Percentiles rank a stretch among this genome's conserved stretches.
phyloP scores from a whole-genome alignment of 305 asterid species.

The Solanum hybrid region DNA sequence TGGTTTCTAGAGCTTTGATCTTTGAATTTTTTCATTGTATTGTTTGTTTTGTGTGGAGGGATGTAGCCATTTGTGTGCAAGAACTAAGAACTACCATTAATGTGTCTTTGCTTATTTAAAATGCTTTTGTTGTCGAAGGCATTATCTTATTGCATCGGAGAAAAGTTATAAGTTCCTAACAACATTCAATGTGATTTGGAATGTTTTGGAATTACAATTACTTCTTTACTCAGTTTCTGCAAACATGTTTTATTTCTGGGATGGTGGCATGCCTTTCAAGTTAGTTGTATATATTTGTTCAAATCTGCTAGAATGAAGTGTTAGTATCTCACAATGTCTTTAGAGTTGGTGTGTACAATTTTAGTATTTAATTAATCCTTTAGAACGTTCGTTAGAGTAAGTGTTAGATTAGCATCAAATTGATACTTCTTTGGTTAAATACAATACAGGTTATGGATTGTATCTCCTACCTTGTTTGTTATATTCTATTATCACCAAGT shows the following conservation, averaged over 20 bases:
- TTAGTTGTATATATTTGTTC: neutral
- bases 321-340: neutral
- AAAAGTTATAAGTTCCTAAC: neutral
- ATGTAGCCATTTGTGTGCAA: neutral
- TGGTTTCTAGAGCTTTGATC: neutral
- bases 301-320: neutral
- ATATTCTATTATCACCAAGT: neutral
- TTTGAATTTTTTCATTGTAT: neutral
- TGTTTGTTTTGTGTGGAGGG: neutral
- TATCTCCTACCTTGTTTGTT: neutral
- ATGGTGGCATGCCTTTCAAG: neutral
- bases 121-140: neutral
- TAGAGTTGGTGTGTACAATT: neutral
- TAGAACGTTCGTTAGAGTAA: neutral
- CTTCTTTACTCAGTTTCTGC: neutral
- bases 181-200: neutral
- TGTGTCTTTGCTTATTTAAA: neutral
- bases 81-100: neutral
- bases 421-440: neutral
- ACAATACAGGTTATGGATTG: neutral
- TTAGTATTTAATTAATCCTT: neutral
- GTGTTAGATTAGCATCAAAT: neutral
- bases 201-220: neutral
- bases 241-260: neutral
- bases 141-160: neutral